A percentile compares a stretch with the other conserved stretches of the same genome.
phyloP scores from a whole-genome alignment of 2,329 filamentous ascomycete genomes.

The Beauveria brongniartii region DNA sequence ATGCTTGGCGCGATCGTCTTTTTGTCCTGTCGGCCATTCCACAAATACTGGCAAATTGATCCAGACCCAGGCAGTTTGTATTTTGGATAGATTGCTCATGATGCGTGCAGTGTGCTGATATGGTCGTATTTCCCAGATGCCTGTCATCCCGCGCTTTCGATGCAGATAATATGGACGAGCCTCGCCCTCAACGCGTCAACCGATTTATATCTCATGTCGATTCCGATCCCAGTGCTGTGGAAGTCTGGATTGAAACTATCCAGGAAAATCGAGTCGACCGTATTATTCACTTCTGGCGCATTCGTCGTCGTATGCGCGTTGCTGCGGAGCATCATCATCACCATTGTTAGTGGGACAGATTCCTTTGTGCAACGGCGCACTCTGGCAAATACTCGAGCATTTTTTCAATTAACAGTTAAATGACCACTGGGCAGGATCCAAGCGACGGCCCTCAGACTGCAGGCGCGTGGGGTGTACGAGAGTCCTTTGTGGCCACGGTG shows the following conservation, averaged over 20 bases:
- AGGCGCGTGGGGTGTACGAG: slow-evolving; percentile 15
- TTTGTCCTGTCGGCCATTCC: slow-evolving; percentile 28
- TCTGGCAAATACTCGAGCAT: slow-evolving; percentile 36
- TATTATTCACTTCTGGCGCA: too few relatives aligned
- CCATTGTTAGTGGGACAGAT: slow-evolving; percentile 16
- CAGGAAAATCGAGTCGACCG: too few relatives aligned
- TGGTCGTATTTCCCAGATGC: slow-evolving; percentile 31
- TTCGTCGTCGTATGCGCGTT: too few relatives aligned
- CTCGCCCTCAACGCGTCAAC: slow-evolving; percentile 30
- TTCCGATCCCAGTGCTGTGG: too few relatives aligned
- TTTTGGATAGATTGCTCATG: too few relatives aligned
- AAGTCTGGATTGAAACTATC: too few relatives aligned
- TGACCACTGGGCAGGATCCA: slow-evolving; percentile 5
- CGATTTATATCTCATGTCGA: slow-evolving; percentile 32
- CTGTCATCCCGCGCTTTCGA: slow-evolving; percentile 32
- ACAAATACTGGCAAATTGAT: slow-evolving; percentile 34
- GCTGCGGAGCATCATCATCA: too few relatives aligned
- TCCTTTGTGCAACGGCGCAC: slow-evolving; percentile 17
- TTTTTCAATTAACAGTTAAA: neutral
- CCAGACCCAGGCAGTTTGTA: slow-evolving; percentile 32
- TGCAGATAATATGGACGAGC: slow-evolving; percentile 30
- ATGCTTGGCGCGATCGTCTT: slow-evolving; percentile 23
- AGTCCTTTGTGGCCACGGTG: slow-evolving; percentile 29
- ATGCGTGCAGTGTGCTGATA: slow-evolving; percentile 26
- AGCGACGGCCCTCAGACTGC: slow-evolving; percentile 11